Evolutionary conservation across 148 eudicot species (phyloP).

Genomic region (Cornus kousa): DNA sequence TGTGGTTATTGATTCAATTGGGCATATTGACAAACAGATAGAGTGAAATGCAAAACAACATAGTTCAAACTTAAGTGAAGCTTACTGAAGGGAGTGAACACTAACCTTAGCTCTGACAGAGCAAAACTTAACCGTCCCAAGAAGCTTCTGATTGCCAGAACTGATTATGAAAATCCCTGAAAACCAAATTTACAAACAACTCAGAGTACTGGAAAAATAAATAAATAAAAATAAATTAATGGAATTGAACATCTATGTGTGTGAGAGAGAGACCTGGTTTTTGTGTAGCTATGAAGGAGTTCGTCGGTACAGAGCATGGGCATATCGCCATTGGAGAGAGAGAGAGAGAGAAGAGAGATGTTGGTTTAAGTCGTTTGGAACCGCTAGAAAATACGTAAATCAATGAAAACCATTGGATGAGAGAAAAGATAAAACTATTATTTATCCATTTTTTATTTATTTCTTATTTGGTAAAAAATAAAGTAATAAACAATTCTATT

Average conservation of each 20-base stretch:
- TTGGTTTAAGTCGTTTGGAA: too few relatives aligned
- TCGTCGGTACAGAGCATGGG: background rate
- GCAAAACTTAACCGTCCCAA: conserved; percentile 2
- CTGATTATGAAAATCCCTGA: background rate
- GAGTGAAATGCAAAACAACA: too few relatives aligned
- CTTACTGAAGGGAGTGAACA: background rate
- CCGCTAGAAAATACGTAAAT: too few relatives aligned
- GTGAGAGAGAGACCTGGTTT: conserved; percentile 42
- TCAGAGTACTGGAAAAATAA: background rate
- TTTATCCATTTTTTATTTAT: too few relatives aligned
- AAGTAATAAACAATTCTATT: too few relatives aligned
- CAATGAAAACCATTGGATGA: too few relatives aligned
- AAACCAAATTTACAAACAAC: background rate
- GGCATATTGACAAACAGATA: too few relatives aligned
- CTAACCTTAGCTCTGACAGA: conserved; percentile 10
- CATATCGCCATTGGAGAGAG: too few relatives aligned
- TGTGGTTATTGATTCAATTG: too few relatives aligned
- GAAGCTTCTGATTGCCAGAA: conserved; percentile 10
- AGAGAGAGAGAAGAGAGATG: too few relatives aligned
- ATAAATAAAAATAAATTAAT: background rate
- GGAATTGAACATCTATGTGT: background rate
- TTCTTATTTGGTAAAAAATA: too few relatives aligned
- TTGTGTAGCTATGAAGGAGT: background rate
- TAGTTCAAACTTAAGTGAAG: background rate
- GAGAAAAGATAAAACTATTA: too few relatives aligned